phyloP scores from a whole-genome alignment of 2,329 filamentous ascomycete species.

The Penicillium sp. region DNA sequence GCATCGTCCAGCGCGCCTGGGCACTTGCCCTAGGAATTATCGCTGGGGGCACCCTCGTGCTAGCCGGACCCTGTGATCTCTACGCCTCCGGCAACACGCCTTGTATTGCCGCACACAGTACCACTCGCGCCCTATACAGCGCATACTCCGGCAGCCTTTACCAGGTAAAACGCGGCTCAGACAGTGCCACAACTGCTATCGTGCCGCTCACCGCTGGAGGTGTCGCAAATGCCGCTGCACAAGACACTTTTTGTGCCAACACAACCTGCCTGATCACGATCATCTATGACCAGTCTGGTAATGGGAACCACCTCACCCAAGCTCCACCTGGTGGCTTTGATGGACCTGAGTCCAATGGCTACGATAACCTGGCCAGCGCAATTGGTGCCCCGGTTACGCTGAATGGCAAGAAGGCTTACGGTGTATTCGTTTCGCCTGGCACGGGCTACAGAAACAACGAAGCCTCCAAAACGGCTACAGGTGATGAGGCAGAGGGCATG shows the following conservation, averaged over 20 bases:
- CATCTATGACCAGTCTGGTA: constrained; percentile 67
- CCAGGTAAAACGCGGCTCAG: constrained; percentile 59
- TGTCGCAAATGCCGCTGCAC: constrained; percentile 60
- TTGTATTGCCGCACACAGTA: constrained; percentile 66
- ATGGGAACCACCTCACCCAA: constrained; percentile 62
- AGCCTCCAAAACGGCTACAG: constrained; percentile 53
- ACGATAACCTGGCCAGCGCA: constrained; percentile 62
- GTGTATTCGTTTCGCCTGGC: constrained; percentile 62
- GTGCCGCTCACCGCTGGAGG: constrained; percentile 58
- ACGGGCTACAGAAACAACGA: constrained; percentile 64
- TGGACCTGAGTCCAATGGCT: constrained; percentile 59
- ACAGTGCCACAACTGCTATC: constrained; percentile 50
- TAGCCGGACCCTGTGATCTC: constrained; percentile 62
- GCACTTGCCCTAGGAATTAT: constrained; percentile 36
- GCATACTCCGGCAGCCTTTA: constrained; percentile 57
- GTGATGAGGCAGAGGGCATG: constrained; percentile 50
- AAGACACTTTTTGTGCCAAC: constrained; percentile 61
- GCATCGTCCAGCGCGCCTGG: constrained; percentile 20
- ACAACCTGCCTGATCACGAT: constrained; percentile 65
- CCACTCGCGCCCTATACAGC: constrained; percentile 63
- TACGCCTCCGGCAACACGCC: constrained; percentile 60
- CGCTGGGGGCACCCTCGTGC: constrained; percentile 42
- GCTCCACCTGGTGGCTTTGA: constrained; percentile 59
- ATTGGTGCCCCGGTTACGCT: constrained; percentile 62
- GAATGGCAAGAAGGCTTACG: constrained; percentile 63